phyloP scores from a whole-genome alignment of 2,329 filamentous ascomycete genomes.

The Alternaria hordeiaustralica region DNA sequence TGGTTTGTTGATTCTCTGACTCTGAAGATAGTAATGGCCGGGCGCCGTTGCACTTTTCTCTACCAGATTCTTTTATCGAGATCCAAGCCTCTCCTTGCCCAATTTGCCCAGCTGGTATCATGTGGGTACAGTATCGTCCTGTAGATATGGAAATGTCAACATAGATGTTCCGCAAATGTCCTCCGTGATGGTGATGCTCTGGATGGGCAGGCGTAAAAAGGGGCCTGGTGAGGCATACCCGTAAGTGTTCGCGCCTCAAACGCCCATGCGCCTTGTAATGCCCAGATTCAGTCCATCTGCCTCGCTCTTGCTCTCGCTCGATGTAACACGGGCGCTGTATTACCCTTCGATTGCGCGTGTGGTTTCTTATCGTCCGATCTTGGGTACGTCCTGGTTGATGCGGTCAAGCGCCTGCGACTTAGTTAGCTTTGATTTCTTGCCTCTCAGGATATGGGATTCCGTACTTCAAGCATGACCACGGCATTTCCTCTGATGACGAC shows the following conservation, averaged over 20 bases:
- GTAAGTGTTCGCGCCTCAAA: constrained; percentile 26
- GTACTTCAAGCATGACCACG: constrained; percentile 91
- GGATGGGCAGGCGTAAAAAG: constrained; percentile 2
- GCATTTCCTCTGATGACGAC: constrained; percentile 98
- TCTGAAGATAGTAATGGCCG: constrained; percentile 7
- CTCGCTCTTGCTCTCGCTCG: background rate
- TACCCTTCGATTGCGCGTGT: constrained; percentile 1
- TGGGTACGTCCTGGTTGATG: constrained; percentile 44
- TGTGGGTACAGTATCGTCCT: constrained; percentile 26
- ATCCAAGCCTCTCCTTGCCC: constrained; percentile 8
- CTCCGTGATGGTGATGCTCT: constrained; percentile 7
- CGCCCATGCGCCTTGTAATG: constrained; percentile 25
- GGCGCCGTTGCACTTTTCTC: constrained; percentile 14
- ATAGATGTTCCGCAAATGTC: constrained; percentile 13
- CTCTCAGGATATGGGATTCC: background rate
- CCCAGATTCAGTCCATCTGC: constrained; percentile 10
- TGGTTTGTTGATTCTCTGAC: constrained; percentile 5
- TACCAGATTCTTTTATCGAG: constrained; percentile 13
- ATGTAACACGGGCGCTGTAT: background rate
- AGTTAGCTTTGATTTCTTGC: constrained; percentile 13
- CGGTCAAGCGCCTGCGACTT: constrained; percentile 41
- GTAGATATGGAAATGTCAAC: constrained; percentile 31
- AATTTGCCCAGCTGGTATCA: constrained; percentile 33
- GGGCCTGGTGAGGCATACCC: constrained; percentile 27
- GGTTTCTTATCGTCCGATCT: constrained; percentile 36